Percentiles rank a stretch among this genome's conserved stretches.
phyloP scores from a whole-genome alignment of 108 stramenopile species.

The Conticribra guillardii region DNA sequence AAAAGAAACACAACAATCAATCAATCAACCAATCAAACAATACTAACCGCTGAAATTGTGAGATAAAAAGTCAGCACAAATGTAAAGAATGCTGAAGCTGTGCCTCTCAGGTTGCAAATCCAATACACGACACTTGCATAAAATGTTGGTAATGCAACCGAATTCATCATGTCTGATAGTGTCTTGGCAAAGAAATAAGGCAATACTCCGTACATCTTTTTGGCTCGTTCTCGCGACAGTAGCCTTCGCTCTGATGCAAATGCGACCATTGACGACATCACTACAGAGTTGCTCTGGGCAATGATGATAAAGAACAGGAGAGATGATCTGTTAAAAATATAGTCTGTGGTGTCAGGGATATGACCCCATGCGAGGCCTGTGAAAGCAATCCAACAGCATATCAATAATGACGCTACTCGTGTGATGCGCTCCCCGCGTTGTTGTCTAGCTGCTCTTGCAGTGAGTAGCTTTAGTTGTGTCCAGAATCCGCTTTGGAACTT shows the following conservation, averaged over 20 bases:
- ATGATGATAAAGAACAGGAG: slow-evolving; percentile 80
- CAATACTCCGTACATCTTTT: slow-evolving; percentile 83
- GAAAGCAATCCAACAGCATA: slow-evolving; percentile 59
- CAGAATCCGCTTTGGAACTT: slow-evolving; percentile 58
- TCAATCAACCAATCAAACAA: too few species aligned
- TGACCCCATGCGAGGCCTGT: slow-evolving; percentile 69
- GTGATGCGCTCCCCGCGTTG: slow-evolving; percentile 74
- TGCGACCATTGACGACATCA: slow-evolving; percentile 55
- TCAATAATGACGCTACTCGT: slow-evolving; percentile 48
- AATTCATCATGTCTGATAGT: slow-evolving; percentile 71
- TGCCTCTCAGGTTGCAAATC: slow-evolving; percentile 57
- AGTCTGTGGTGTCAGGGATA: slow-evolving; percentile 60
- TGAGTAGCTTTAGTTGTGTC: slow-evolving; percentile 59
- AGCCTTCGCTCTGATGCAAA: slow-evolving; percentile 72
- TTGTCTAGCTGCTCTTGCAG: slow-evolving; percentile 64
- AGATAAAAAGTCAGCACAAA: slow-evolving; percentile 67
- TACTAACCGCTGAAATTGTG: slow-evolving; percentile 62
- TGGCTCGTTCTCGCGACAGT: slow-evolving; percentile 72
- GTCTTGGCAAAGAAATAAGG: slow-evolving; percentile 82
- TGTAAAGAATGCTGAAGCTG: slow-evolving; percentile 54
- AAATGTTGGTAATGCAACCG: slow-evolving; percentile 58
- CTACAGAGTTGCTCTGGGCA: slow-evolving; percentile 51
- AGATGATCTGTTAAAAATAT: slow-evolving; percentile 70
- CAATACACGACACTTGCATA: slow-evolving; percentile 72
- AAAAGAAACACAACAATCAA: too few species aligned